These are phyloP conservation scores for Taiwanofungus camphoratus DNA, from an alignment of 1,284 basidiomycete genomes.

Conservation along the genomic window DNA sequence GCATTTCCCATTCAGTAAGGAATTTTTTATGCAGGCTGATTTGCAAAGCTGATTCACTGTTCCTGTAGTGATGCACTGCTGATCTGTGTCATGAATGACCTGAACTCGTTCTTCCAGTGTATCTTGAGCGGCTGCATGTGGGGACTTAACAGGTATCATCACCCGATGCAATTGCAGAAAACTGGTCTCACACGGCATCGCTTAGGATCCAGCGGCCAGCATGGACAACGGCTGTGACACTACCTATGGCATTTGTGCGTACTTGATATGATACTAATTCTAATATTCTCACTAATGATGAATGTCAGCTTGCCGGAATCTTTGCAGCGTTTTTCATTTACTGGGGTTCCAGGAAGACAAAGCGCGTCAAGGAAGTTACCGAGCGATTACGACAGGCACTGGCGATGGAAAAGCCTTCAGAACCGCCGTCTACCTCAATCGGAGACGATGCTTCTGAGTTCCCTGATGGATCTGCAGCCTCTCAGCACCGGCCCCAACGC, in stretches of 20 bases:
- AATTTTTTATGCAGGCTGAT: constrained; percentile 10
- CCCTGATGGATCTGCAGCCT: constrained; percentile 5
- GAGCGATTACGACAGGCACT: constrained; percentile 67
- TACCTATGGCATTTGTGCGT: constrained; percentile 74
- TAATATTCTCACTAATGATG: neutral
- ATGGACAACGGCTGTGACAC: constrained; percentile 68
- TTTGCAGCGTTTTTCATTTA: constrained; percentile 76
- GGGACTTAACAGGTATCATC: constrained; percentile 57
- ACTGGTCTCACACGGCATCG: neutral
- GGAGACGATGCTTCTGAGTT: neutral
- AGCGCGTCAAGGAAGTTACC: constrained; percentile 71
- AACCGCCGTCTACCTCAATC: neutral
- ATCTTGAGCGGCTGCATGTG: constrained; percentile 82
- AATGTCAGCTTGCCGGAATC: constrained; percentile 47
- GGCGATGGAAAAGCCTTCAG: constrained; percentile 30
- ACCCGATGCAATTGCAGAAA: neutral
- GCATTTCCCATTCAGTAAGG: constrained; percentile 75
- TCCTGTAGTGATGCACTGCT: constrained; percentile 47
- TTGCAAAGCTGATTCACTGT: constrained; percentile 8
- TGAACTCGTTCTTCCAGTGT: constrained; percentile 73
- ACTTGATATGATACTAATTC: neutral
- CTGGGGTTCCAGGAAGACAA: constrained; percentile 72
- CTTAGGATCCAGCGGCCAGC: constrained; percentile 54
- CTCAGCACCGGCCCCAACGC: constrained; percentile 5
- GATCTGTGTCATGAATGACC: constrained; percentile 69